Conservation (phyloP, 768 basidiomycete species). For the Termitomyces sp. region DNA sequence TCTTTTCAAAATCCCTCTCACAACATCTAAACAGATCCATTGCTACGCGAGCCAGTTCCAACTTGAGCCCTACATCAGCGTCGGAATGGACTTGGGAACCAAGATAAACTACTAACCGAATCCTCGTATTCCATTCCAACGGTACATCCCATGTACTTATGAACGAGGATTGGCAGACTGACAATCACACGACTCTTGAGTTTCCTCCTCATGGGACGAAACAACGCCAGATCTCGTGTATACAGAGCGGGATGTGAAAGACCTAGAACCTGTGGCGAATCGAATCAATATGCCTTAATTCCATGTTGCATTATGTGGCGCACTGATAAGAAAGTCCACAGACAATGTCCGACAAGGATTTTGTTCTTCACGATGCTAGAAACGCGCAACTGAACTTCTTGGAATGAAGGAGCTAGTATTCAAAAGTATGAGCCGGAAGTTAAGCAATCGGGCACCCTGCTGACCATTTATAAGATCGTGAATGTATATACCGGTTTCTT, state of each 20-base stretch:
- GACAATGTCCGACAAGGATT: conserved; percentile 52
- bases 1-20: conserved; percentile 45
- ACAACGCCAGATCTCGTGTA: conserved; percentile 55
- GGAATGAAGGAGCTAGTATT: conserved; percentile 43
- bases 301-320: conserved; percentile 14
- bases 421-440: neutral
- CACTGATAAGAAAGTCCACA: conserved; percentile 55
- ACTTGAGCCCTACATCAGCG: conserved; percentile 23
- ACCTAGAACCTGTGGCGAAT: conserved; percentile 40
- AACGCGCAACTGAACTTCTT: conserved; percentile 43
- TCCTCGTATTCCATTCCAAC: conserved; percentile 41
- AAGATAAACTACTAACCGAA: conserved; percentile 36
- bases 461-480: conserved; percentile 36
- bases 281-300: neutral
- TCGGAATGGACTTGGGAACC: conserved; percentile 4
- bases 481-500: conserved; percentile 43
- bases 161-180: conserved; percentile 38
- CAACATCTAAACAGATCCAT: conserved; percentile 52
- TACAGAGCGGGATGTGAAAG: conserved; percentile 48
- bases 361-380: conserved; percentile 40
- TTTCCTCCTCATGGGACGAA: conserved; percentile 45
- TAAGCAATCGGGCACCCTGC: conserved; percentile 14
- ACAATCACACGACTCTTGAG: conserved; percentile 35
- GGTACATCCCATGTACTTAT: conserved; percentile 42
- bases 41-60: conserved; percentile 47